Percentiles rank a stretch among this genome's conserved stretches.
These are phyloP conservation scores for Aspergillus awamori DNA, from an alignment of 2,329 filamentous ascomycete species.

Conservation along the genomic window DNA sequence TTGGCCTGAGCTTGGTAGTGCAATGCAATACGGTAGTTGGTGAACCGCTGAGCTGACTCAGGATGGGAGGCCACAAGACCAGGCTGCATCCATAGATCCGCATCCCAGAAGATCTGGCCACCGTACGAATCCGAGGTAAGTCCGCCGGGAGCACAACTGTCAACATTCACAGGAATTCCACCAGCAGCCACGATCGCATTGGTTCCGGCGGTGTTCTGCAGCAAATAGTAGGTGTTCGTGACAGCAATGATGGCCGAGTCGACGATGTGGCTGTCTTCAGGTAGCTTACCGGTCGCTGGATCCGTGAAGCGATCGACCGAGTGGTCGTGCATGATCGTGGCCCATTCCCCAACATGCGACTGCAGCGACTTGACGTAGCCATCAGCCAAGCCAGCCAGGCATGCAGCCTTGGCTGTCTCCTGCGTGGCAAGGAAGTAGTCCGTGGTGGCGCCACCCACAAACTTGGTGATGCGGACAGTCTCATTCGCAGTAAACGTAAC, in stretches of 20 bases:
- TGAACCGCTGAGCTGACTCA: constrained; percentile 63
- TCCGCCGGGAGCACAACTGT: constrained; percentile 70
- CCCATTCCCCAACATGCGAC: constrained; percentile 66
- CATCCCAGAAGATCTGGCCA: constrained; percentile 68
- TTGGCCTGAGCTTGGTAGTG: constrained; percentile 64
- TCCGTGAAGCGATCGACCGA: constrained; percentile 66
- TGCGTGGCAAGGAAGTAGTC: constrained; percentile 67
- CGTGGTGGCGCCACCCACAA: constrained; percentile 67
- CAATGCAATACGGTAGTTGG: constrained; percentile 64
- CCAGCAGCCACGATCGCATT: constrained; percentile 57
- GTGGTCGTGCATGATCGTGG: constrained; percentile 59
- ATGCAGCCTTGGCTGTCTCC: constrained; percentile 58
- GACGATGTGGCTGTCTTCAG: constrained; percentile 58
- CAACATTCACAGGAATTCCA: constrained; percentile 57
- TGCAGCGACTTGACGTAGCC: constrained; percentile 61
- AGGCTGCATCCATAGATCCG: constrained; percentile 69
- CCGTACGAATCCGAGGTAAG: constrained; percentile 69
- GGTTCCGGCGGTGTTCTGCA: constrained; percentile 54
- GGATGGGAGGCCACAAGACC: constrained; percentile 67
- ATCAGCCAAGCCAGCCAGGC: constrained; percentile 49
- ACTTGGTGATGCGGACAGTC: constrained; percentile 64
- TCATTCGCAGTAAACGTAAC: constrained; percentile 57
- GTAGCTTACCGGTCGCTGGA: constrained; percentile 60
- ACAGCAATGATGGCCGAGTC: constrained; percentile 55
- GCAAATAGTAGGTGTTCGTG: constrained; percentile 50